Evolutionary conservation across 441 rosid genomes (phyloP).

Genomic region (Arabidopsis lyrata): DNA sequence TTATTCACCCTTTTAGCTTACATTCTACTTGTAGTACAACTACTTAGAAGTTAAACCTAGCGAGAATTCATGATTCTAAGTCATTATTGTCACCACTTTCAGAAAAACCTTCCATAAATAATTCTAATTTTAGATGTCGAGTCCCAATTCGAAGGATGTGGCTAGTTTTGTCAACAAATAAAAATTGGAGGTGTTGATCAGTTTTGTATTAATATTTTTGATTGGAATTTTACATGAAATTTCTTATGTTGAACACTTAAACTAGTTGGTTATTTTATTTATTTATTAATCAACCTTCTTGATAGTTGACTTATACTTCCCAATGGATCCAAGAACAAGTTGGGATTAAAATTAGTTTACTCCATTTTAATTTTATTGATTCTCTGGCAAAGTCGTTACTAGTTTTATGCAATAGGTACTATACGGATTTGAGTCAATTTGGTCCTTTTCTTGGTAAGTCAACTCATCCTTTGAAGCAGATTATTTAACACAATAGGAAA

Average conservation of each 20-base stretch:
- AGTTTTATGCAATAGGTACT: conserved; percentile 32
- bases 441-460: conserved; percentile 31
- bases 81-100: background rate
- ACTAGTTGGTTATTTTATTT: conserved; percentile 33
- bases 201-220: background rate
- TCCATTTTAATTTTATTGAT: background rate
- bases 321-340: conserved; percentile 38
- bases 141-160: background rate
- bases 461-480: conserved; percentile 3
- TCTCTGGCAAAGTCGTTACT: background rate
- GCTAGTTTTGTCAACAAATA: conserved; percentile 27
- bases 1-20: background rate
- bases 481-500: background rate
- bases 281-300: conserved; percentile 13
- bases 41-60: background rate
- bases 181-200: conserved; percentile 19
- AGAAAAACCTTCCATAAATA: background rate
- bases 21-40: background rate
- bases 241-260: conserved; percentile 11
- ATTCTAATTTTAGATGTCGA: background rate
- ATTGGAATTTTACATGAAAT: conserved; percentile 6
- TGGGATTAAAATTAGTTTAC: conserved; percentile 23
- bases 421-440: conserved; percentile 30
- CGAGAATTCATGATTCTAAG: conserved; percentile 18
- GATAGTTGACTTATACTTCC: conserved; percentile 27